These are phyloP conservation scores for Rhizomucor miehei DNA, from an alignment of 371 early-diverging fungal genomes.

Conservation along the genomic window DNA sequence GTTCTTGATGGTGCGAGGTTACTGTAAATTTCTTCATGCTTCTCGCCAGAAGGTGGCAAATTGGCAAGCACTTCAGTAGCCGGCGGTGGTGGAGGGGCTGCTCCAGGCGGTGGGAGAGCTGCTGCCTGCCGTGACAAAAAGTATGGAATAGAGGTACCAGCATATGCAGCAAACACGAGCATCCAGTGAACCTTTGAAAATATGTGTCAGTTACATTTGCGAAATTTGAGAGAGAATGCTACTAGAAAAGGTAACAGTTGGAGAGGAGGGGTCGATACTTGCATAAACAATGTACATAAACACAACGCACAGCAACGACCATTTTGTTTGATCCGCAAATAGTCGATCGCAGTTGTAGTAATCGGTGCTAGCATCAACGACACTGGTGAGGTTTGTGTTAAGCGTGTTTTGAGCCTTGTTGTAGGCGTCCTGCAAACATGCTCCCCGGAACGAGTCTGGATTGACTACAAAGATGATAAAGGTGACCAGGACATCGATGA, in stretches of 20 bases:
- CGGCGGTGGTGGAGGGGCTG: constrained; percentile 4
- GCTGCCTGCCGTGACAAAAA: constrained; percentile 9
- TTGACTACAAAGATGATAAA: constrained; percentile 17
- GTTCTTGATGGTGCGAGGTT: background rate
- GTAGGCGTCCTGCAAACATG: constrained; percentile 15
- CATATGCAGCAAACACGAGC: constrained; percentile 14
- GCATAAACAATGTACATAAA: constrained; percentile 41
- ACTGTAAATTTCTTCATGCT: background rate
- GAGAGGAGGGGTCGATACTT: too few relatives aligned
- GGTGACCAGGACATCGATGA: constrained; percentile 19
- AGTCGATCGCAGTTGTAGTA: constrained; percentile 44
- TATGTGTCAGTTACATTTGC: background rate
- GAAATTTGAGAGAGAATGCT: too few relatives aligned
- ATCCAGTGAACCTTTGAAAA: constrained; percentile 14
- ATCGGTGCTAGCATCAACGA: constrained; percentile 10
- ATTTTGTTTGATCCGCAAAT: constrained; percentile 42
- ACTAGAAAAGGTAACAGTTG: background rate
- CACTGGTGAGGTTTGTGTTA: background rate
- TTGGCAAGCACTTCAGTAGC: constrained; percentile 4
- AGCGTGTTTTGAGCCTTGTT: constrained; percentile 1
- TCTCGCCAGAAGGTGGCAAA: constrained; percentile 5
- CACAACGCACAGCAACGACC: constrained; percentile 30
- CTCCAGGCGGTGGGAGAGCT: constrained; percentile 1
- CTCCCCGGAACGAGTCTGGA: constrained; percentile 5
- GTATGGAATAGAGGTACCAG: constrained; percentile 14